Conservation (phyloP, 345 rosid genomes). For the thale cress (Arabidopsis thaliana) region TAIR10.1 NC_003075.7:16415501-16416000, state of each 20-base stretch:
- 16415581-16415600: constrained; percentile 55
- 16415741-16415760: constrained; percentile 85
- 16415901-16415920: constrained; percentile 83
- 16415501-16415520: constrained; percentile 82
- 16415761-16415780: constrained; percentile 84
- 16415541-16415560: constrained; percentile 55
- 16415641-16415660: constrained; percentile 99
- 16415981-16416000: constrained; percentile 77
- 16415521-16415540: constrained; percentile 58
- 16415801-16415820: constrained; percentile 99
- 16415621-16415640: constrained; percentile 70
- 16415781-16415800: constrained; percentile 92
- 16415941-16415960: constrained; percentile 79
- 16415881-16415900: constrained; percentile 91
- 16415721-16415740: constrained; percentile 89
- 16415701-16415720: constrained; percentile 99
- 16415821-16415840: constrained; percentile 91
- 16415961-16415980: constrained; percentile 85
- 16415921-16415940: constrained; percentile 84
- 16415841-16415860: constrained; percentile 82
- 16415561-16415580: constrained; percentile 47
- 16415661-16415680: constrained; percentile 97
- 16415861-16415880: constrained; percentile 82
- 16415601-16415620: constrained; percentile 65
- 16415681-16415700: constrained; percentile 98